phyloP scores from a whole-genome alignment of 73 alveolate genomes.

The Paramecium pentaurelia region DNA sequence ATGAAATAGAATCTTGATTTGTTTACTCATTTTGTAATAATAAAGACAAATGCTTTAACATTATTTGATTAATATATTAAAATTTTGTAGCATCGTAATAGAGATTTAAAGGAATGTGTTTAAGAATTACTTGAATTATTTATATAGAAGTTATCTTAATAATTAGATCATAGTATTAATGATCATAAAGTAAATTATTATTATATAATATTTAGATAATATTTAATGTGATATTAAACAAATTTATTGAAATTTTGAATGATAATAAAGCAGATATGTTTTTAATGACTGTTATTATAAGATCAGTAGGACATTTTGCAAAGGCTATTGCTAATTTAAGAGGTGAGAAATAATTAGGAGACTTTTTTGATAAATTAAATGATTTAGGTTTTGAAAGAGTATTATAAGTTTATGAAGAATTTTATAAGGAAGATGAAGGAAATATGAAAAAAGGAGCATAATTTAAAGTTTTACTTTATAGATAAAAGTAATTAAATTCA shows the following conservation, averaged over 20 bases:
- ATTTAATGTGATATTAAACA: slow-evolving; percentile 19
- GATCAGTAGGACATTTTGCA: slow-evolving; percentile 57
- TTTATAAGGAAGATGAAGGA: slow-evolving; percentile 37
- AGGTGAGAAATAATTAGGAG: slow-evolving; percentile 34
- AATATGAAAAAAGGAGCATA: slow-evolving; percentile 49
- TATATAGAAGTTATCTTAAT: not conserved
- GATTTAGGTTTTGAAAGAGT: slow-evolving; percentile 36
- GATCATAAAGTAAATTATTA: slow-evolving; percentile 20
- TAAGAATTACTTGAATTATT: slow-evolving; percentile 43
- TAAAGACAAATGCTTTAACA: not conserved
- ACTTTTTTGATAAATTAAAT: slow-evolving; percentile 46
- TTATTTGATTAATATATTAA: slow-evolving; percentile 9
- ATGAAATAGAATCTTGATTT: not conserved
- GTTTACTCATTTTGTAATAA: not conserved
- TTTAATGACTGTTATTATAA: slow-evolving; percentile 47
- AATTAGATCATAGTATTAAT: not conserved
- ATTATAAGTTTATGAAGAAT: slow-evolving; percentile 17
- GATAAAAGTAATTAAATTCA: slow-evolving; percentile 55
- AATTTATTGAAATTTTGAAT: slow-evolving; percentile 34
- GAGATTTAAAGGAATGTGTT: slow-evolving; percentile 54
- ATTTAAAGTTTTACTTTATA: slow-evolving; percentile 40
- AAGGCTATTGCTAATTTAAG: slow-evolving; percentile 11
- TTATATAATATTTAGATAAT: not conserved
- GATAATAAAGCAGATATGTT: not conserved
- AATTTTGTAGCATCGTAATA: slow-evolving; percentile 29